These are phyloP conservation scores for Dissophora globulifera DNA, from an alignment of 192 early-diverging fungal species.

Conservation along the genomic window DNA sequence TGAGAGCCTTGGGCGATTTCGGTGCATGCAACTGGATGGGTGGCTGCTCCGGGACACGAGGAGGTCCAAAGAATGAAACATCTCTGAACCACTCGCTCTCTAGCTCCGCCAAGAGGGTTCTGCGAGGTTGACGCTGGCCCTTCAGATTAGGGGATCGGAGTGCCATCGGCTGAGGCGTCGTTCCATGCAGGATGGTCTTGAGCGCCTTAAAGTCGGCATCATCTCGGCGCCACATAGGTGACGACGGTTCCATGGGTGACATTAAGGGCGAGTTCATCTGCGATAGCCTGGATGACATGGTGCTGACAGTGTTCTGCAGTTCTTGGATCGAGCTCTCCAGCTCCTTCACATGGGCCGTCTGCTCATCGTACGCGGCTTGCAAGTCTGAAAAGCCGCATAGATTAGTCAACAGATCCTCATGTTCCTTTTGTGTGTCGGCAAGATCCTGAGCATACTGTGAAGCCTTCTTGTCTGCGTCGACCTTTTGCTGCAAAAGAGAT, in stretches of 20 bases:
- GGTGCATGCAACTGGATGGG: conserved; percentile 12
- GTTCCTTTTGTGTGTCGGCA: conserved; percentile 20
- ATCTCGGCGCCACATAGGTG: conserved; percentile 37
- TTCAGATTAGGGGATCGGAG: conserved; percentile 32
- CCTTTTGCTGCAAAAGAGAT: conserved; percentile 22
- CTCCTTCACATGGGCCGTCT: conserved; percentile 30
- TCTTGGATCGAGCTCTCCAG: conserved; percentile 38
- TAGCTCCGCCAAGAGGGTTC: conserved; percentile 60
- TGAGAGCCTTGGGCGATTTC: conserved; percentile 33
- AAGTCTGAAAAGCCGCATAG: conserved; percentile 21
- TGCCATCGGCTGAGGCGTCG: conserved; percentile 21
- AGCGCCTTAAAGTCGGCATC: conserved; percentile 45
- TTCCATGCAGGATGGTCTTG: conserved; percentile 46
- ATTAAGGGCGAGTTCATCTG: conserved; percentile 47
- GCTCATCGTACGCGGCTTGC: conserved; percentile 23
- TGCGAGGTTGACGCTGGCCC: conserved; percentile 28
- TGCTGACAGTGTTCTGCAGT: conserved; percentile 32
- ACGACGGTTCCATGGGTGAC: conserved; percentile 39
- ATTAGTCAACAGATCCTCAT: conserved; percentile 27
- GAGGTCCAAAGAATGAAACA: conserved; percentile 42
- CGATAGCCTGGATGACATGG: conserved; percentile 39
- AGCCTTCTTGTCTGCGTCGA: conserved; percentile 33
- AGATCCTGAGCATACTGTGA: conserved; percentile 30
- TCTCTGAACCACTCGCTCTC: conserved; percentile 62
- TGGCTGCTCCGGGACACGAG: conserved; percentile 17